Conservation (phyloP, 768 basidiomycete genomes). For the Leucocoprinus birnbaumii region DNA sequence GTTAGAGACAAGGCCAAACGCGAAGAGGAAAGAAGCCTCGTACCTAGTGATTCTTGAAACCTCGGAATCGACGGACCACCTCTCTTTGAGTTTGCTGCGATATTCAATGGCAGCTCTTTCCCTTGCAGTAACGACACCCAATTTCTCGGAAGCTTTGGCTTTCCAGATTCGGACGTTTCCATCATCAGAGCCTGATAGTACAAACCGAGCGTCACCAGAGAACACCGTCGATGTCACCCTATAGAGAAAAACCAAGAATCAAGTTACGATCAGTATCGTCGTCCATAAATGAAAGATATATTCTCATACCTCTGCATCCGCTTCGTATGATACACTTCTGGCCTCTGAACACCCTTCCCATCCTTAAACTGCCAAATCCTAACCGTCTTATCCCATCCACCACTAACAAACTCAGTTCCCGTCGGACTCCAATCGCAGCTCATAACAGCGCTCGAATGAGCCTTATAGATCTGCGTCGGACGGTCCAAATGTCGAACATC, state of each 20-base stretch:
- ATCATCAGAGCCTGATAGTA: conserved; percentile 89
- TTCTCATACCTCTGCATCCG: conserved; percentile 88
- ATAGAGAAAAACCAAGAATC: background rate
- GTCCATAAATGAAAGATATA: conserved; percentile 2
- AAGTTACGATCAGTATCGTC: background rate
- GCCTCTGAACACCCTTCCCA: conserved; percentile 31
- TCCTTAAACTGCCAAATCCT: conserved; percentile 65
- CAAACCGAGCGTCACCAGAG: conserved; percentile 88
- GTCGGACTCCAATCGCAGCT: conserved; percentile 97
- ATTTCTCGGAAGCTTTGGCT: conserved; percentile 85
- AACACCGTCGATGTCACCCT: conserved; percentile 89
- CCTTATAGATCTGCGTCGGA: conserved; percentile 94
- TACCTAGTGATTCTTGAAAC: conserved; percentile 82
- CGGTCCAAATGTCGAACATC: conserved; percentile 82
- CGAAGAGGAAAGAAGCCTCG: conserved; percentile 21
- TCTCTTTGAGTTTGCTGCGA: conserved; percentile 79
- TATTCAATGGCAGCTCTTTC: conserved; percentile 94
- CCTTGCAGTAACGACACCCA: conserved; percentile 86
- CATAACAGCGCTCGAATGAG: conserved; percentile 95
- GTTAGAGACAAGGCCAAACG: background rate
- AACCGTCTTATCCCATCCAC: conserved; percentile 94
- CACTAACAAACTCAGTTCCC: conserved; percentile 92
- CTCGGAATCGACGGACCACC: conserved; percentile 84
- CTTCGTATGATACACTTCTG: conserved; percentile 94
- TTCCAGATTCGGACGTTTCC: conserved; percentile 97